Base-by-base conservation (phyloP, 345 rosid genomes). In the Eucalyptus microcorys region DNA sequence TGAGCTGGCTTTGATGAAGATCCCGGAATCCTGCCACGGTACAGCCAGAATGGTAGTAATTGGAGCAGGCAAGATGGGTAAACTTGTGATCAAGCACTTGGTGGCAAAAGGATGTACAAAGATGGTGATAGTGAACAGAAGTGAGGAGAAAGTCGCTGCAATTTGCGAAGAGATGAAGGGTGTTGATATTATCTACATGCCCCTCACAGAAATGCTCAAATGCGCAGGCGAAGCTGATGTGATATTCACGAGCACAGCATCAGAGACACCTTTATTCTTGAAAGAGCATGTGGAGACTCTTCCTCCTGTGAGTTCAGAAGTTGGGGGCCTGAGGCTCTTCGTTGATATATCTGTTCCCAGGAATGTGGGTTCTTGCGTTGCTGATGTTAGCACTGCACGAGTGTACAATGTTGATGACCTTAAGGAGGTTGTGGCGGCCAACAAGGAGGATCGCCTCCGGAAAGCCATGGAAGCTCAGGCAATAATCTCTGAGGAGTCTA, bases 61-160 rank as follows among this genome's bases (percentile, higher is more conserved):
- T 57, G 95, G 95, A 57, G 95, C 95, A 12, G 95, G 95, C 85
- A 93, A 93, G 91, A 92, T 92, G 94, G 95, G 95, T 59, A 93
- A 90, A 89, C 95, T 93, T n/a, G 94, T 93, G 89, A 92, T 93
- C 90, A 93, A 93, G 85, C 94, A 93, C 90, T 89, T 93, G 90
- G 94, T 86, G n/a, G 94, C 94, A 16, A 93, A 93, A 87, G 94
- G 95, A 52, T 93, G 94, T 90, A 91, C 91, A 21, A 90, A 83
- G 87, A 90, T 93, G 94, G 93, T 93, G 87, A 93, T 92, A 16
- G 92, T 92, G 32, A 93, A 93, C 89, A 89, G 95, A 85, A 53
- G 89, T 8, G 94, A 90, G 89, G 94, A 91, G 61, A 91, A 88
- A 80, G 94, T 93, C 34, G 87, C 89, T 83, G 91, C 90, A n/a